phyloP scores from a whole-genome alignment of 306 rosid genomes.

The Datisca glomerata region DNA sequence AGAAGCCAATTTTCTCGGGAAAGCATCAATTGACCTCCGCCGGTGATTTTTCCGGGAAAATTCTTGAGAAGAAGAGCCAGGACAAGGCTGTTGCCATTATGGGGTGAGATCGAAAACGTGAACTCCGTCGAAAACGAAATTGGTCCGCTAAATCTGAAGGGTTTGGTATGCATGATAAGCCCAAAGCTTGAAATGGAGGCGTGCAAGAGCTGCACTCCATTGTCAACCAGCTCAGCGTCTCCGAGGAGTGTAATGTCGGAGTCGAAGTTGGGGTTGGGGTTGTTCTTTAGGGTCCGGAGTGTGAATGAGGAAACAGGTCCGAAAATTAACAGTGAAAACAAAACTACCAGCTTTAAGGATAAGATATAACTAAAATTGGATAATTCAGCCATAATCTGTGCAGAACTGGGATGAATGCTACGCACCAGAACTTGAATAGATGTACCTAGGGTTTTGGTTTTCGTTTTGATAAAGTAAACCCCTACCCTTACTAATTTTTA shows the following conservation, averaged over 20 bases:
- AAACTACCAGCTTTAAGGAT: constrained; percentile 10
- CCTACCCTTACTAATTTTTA: no score
- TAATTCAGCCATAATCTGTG: constrained; percentile 32
- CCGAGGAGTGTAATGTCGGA: constrained; percentile 34
- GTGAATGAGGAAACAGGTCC: constrained; percentile 21
- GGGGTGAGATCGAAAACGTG: constrained; percentile 40
- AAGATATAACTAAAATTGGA: constrained; percentile 6
- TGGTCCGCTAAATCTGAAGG: constrained; percentile 14
- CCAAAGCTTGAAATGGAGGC: constrained; percentile 31
- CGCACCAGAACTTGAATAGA: no score
- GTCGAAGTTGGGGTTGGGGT: constrained; percentile 27
- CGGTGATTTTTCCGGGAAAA: no score
- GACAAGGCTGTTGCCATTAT: constrained; percentile 26
- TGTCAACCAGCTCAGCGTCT: constrained; percentile 30
- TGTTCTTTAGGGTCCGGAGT: constrained; percentile 6
- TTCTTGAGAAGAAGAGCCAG: constrained; percentile 22
- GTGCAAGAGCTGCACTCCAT: constrained; percentile 13
- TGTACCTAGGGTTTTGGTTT: no score
- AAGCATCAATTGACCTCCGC: constrained; percentile 20
- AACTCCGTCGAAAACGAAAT: constrained; percentile 31
- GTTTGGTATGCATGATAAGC: constrained; percentile 23
- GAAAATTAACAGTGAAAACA: constrained; percentile 10
- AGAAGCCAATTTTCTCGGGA: constrained; percentile 10
- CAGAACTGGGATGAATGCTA: no score
- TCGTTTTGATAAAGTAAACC: no score